Base-by-base conservation (phyloP, 495 filamentous ascomycete genomes). In the Chaetomium tenue region DNA sequence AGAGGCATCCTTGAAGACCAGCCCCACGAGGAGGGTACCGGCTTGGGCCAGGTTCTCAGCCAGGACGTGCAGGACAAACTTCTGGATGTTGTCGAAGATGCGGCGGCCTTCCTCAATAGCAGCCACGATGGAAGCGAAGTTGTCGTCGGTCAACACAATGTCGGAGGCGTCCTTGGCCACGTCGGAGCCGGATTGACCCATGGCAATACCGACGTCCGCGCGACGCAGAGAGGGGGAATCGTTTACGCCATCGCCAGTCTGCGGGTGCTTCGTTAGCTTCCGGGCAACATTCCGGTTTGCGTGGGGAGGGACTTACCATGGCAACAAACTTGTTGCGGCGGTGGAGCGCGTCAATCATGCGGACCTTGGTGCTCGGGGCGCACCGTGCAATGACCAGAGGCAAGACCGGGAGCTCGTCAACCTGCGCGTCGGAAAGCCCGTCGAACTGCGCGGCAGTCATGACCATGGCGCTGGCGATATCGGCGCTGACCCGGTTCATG, bases 81-180 rank as follows among this genome's bases (percentile, higher is more conserved):
- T 93, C 65, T 92, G 88, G 65, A 92, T 90, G 68, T 92, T 92
- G 70, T 90, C 88, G 66, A 91, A 92, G 64, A 92, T 83, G 44
- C 88, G 77, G n/a, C 89, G 77, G 5, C 89, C 89, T 70, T 92
- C 89, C 58, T 88, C 84, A 42, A 91, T 85, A 12, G 88, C 89
- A 22, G 84, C 86, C 0, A 91, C 87, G 68, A 91, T 91, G 13
- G 82, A 86, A 2, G 88, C 87, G 67, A 93, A 93, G 73, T 96
- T 93, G 71, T 95, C 92, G 72, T 94, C 90, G 2, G 91, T 91
- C 5, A 95, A 77, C 2, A 95, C 90, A 70, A 95, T 92, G 69
- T 93, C 91, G 0, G 89, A 86, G 0, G 91, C 91, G 33, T 89
- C 89, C 70, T 92, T 95, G 20, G 92, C 92, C 2, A 96, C 92